Percentiles rank a stretch among this genome's conserved stretches.
phyloP scores from a whole-genome alignment of 257 asterid species.

The Marsdenia floribunda region DNA sequence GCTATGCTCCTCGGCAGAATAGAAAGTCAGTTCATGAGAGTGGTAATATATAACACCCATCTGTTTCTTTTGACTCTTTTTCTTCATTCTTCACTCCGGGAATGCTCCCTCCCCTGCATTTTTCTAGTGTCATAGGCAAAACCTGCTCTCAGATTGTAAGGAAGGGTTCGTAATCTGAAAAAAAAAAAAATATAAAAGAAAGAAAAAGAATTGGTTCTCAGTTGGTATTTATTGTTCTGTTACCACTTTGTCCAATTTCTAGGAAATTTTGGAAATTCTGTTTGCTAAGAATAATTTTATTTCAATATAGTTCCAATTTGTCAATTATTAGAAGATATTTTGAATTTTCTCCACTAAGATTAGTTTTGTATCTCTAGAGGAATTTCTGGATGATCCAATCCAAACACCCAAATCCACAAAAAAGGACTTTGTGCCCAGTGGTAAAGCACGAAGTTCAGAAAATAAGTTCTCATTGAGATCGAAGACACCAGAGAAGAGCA shows the following conservation, averaged over 20 bases:
- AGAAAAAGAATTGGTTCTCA: not conserved
- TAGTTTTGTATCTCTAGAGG: conserved; percentile 32
- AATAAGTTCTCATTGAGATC: conserved; percentile 3
- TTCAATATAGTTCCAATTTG: not conserved
- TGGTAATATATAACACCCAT: conserved; percentile 32
- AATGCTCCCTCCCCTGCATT: not conserved
- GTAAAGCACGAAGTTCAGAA: conserved; percentile 21
- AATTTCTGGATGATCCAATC: conserved; percentile 30
- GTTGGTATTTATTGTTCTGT: not conserved
- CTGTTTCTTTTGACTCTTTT: not conserved
- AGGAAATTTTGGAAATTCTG: not conserved
- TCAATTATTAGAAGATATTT: not conserved
- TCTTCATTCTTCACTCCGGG: not conserved
- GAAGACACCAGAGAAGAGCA: conserved; percentile 37
- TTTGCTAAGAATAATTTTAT: conserved; percentile 4
- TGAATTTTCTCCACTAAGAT: not conserved
- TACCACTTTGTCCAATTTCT: not conserved
- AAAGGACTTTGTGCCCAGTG: conserved; percentile 22
- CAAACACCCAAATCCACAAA: conserved; percentile 27
- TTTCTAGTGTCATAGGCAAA: not conserved
- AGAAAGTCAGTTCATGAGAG: conserved; percentile 31
- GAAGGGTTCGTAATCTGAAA: not conserved
- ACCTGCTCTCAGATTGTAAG: not conserved
- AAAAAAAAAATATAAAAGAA: no score
- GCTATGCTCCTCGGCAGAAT: conserved; percentile 65